A percentile compares a stretch with the other conserved stretches of the same genome.
Evolutionary conservation across 2,329 filamentous ascomycete species (phyloP).

Genomic region (Exophiala bonariae): DNA sequence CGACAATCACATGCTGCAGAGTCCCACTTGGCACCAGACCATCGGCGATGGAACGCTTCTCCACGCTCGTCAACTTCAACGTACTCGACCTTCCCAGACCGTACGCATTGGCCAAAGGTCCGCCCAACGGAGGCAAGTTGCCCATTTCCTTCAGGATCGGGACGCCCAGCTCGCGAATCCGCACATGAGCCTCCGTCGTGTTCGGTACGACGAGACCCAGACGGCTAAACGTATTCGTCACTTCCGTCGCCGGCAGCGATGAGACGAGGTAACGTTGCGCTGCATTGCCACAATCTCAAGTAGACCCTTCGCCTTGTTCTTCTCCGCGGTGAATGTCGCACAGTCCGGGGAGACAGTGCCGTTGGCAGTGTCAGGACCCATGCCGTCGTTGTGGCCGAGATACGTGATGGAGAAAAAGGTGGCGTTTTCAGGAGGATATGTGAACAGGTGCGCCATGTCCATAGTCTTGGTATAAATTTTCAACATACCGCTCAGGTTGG

Average conservation of each 20-base stretch:
- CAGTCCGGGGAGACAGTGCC: too few relatives aligned
- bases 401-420: too few relatives aligned
- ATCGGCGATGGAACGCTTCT: background rate
- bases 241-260: background rate
- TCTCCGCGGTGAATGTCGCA: too few relatives aligned
- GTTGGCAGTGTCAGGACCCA: too few relatives aligned
- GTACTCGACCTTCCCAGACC: background rate
- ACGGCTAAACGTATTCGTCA: constrained; percentile 35
- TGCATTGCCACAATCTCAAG: too few relatives aligned
- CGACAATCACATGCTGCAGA: constrained; percentile 20
- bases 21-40: constrained; percentile 21
- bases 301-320: too few relatives aligned
- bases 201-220: constrained; percentile 40
- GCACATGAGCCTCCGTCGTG: constrained; percentile 29
- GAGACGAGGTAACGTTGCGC: too few relatives aligned
- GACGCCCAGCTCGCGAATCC: constrained; percentile 25
- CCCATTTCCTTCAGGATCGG: constrained; percentile 32
- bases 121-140: constrained; percentile 3
- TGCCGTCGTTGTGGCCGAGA: too few relatives aligned
- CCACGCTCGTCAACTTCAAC: background rate
- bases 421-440: too few relatives aligned
- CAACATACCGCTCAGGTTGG: too few relatives aligned
- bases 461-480: too few relatives aligned
- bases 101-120: background rate
- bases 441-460: too few relatives aligned